Percentiles rank a stretch among this genome's conserved stretches.
phyloP scores from a whole-genome alignment of 164 flowering plant species.

The Dillenia suffruticosa region DNA sequence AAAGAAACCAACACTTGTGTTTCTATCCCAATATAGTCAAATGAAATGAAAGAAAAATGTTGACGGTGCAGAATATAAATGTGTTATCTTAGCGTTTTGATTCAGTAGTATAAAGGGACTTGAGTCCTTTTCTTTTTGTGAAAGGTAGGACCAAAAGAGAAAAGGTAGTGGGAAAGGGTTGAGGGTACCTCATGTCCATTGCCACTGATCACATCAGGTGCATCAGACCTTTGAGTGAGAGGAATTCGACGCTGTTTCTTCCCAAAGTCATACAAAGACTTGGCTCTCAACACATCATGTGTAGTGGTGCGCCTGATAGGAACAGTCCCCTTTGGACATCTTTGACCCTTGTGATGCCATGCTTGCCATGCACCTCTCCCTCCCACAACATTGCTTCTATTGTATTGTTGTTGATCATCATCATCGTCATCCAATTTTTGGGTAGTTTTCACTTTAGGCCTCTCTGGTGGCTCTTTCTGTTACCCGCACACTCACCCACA shows the following conservation, averaged over 20 bases:
- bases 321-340: constrained; percentile 82
- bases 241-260: constrained; percentile 38
- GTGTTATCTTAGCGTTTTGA: too few relatives aligned
- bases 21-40: too few relatives aligned
- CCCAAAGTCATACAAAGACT: constrained; percentile 81
- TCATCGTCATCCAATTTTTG: constrained; percentile 14
- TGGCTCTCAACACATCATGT: constrained; percentile 81
- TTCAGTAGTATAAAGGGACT: too few relatives aligned
- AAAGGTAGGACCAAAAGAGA: too few relatives aligned
- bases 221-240: constrained; percentile 30
- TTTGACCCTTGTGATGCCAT: constrained; percentile 74
- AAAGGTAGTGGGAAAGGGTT: too few relatives aligned
- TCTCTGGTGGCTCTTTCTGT: constrained; percentile 44
- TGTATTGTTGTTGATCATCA: not conserved
- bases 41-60: too few relatives aligned
- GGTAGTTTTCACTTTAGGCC: constrained; percentile 34
- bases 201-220: constrained; percentile 83
- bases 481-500: not conserved
- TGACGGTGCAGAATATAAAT: too few relatives aligned
- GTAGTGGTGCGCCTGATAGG: constrained; percentile 78
- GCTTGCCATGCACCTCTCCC: constrained; percentile 59
- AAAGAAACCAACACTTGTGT: too few relatives aligned
- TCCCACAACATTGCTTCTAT: not conserved
- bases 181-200: constrained; percentile 86
- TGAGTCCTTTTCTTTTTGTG: too few relatives aligned